Evolutionary conservation across 306 rosid genomes (phyloP), one percentile per base, ranked within the genome.

Genomic region (Bauhinia variegata): DNA sequence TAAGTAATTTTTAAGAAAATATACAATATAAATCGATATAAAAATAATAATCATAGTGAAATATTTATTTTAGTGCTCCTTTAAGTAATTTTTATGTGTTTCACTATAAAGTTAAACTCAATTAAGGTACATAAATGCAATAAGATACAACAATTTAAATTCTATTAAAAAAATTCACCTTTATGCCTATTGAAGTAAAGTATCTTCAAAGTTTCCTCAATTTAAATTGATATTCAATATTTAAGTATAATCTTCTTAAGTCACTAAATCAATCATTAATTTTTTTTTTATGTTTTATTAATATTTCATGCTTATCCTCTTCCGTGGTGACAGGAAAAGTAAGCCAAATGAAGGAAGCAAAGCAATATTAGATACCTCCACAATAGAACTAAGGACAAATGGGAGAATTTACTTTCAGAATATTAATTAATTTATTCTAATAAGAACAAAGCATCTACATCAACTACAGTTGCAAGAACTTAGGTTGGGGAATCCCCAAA

Each of bases 401-500:
- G 28, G 64, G 58, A 47, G 71, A 61, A 39, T 53, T 33, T 17
- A 63, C 32, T 60, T 68, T 68, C 55, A 23, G 47, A 42, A 34
- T 5, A 36, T 36, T 36, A 3, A 75, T 53, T 51, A 68, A 67
- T 54, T 49, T 75, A 75, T 70, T 68, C 65, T 43, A 64, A 75
- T 17, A 33, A 73, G 67, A 63, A 76, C 70, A 74, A 60, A 51
- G 57, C 77, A 74, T 57, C 78, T 73, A 57, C 81, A 64, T 72
- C 64, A 74, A 36, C 72, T 74, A 78, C 70, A 37, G 11, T 11
- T 48, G 11, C 56, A 31, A 74, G 77, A 67, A 44, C 54, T 37
- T 42, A 61, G 18, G 33, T 43, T 30, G 53, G 61, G 71, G 38
- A 37, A 57, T 76, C 82, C 46, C 70, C 52, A 54, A 38, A 48